Evolutionary conservation across 73 alveolate species (phyloP).

Genomic region (Urostyla sp.): DNA sequence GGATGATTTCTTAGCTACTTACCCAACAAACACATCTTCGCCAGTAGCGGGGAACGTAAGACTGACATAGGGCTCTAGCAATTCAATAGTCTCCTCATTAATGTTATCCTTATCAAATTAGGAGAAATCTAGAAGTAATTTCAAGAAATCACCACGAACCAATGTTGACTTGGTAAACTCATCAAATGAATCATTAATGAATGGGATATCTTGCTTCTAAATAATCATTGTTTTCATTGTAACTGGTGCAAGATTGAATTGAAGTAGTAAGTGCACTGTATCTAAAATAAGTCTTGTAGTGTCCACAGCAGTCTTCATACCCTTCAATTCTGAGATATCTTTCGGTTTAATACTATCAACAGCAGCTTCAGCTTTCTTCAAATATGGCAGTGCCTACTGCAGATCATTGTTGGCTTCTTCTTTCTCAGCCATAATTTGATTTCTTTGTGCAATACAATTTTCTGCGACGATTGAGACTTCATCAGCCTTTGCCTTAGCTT

Average conservation of each 20-base stretch:
- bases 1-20: slow-evolving; percentile 90
- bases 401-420: slow-evolving; percentile 98
- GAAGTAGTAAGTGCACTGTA: slow-evolving; percentile 81
- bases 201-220: slow-evolving; percentile 72
- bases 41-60: slow-evolving; percentile 61
- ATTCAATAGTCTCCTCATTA: slow-evolving; percentile 99
- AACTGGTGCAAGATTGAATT: slow-evolving; percentile 76
- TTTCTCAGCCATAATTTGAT: slow-evolving; percentile 92
- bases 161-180: slow-evolving; percentile 87
- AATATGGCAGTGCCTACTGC: slow-evolving; percentile 98
- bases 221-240: slow-evolving; percentile 58
- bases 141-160: slow-evolving; percentile 84
- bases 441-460: slow-evolving; percentile 95
- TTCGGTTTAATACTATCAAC: slow-evolving; percentile 92
- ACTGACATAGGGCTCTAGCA: slow-evolving; percentile 95
- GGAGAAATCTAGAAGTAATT: slow-evolving; percentile 84
- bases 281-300: slow-evolving; percentile 87
- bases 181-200: slow-evolving; percentile 93
- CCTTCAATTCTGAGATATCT: slow-evolving; percentile 94
- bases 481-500: slow-evolving; percentile 97
- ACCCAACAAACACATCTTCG: slow-evolving; percentile 78
- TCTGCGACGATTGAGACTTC: slow-evolving; percentile 97
- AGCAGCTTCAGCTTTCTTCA: slow-evolving; percentile 97
- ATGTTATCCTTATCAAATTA: slow-evolving; percentile 94
- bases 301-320: slow-evolving; percentile 86